Conservation (phyloP, 179 eudicot species). For the Camellia oleifera region DNA sequence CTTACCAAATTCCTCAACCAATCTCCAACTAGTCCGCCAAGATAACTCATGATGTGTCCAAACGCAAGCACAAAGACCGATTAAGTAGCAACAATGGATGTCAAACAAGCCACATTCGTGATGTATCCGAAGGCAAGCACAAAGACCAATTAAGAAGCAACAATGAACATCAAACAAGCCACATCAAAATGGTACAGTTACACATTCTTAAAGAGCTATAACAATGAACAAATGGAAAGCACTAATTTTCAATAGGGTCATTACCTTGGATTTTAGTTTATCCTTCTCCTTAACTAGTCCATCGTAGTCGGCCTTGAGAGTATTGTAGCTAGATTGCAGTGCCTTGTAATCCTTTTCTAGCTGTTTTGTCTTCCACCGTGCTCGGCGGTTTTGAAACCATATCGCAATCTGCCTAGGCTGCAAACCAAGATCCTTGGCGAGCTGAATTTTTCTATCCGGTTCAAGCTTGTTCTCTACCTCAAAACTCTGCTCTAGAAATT, state of each 20-base stretch:
- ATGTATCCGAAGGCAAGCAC: too few relatives aligned
- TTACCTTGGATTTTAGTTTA: conserved; percentile 60
- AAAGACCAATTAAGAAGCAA: too few relatives aligned
- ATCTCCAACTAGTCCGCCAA: too few relatives aligned
- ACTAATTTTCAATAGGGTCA: neutral
- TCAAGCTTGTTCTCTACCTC: conserved; percentile 75
- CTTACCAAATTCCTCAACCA: too few relatives aligned
- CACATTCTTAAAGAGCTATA: too few relatives aligned
- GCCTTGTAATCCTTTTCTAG: conserved; percentile 65
- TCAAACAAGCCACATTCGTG: too few relatives aligned
- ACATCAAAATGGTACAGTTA: too few relatives aligned
- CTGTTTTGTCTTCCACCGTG: conserved; percentile 81
- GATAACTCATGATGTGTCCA: too few relatives aligned
- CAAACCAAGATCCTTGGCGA: conserved; percentile 79
- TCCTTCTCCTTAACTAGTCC: conserved; percentile 64
- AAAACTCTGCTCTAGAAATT: conserved; percentile 67
- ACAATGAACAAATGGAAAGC: too few relatives aligned
- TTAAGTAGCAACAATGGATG: too few relatives aligned
- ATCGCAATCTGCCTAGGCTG: conserved; percentile 86
- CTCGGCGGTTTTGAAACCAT: conserved; percentile 87
- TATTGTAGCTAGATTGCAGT: conserved; percentile 48
- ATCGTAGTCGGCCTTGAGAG: conserved; percentile 60
- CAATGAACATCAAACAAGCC: too few relatives aligned
- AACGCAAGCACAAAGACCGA: too few relatives aligned
- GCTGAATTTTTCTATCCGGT: conserved; percentile 70